Base-by-base conservation (phyloP, 2,329 filamentous ascomycete species). In the Pseudogymnoascus sp. region DNA sequence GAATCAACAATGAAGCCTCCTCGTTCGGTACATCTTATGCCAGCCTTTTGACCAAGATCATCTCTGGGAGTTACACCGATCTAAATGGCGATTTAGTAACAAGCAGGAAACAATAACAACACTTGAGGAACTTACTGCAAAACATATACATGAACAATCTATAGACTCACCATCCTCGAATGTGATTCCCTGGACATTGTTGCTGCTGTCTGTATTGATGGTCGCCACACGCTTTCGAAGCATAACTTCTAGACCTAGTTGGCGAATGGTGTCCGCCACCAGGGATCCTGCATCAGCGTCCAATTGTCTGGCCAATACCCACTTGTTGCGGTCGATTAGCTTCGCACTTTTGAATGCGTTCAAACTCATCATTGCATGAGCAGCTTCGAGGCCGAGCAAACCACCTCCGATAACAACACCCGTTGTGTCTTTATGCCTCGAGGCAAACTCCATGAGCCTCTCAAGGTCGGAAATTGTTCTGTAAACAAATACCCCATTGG, bases 281-380 rank as follows among this genome's bases (percentile, higher is more conserved):
- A 96, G 84, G 12, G 76, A 82, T 1, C 92, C 92, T 0, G 91
- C 92, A 72, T 96, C 91, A 7, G 79, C 81, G 71, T 97, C 92
- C 1, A 96, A 77, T 71, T 96, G 92, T 62, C 92, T 81, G 62
- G 88, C 90, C 46, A 96, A 75, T 0, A 96, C 88, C 89, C 91
- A 96, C 68, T 83, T 77, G 71, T 92, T 93, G 61, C 90, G 82
- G 75, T 96, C 93, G 61, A 96, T 85, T 7, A 96, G 78, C 68
- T 87, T 89, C 61, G 96, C 88, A 63, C 85, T 84, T 11, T 82
- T 79, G 71, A 89, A 96, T 61, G 86, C 84, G 68, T 89, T 82
- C 7, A 96, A 78, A 71, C 96, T 91, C 78, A 93, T 88, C 90
- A 96, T 92, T 1, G 92, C 92, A 70, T 96, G 95, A 36, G 91